A percentile compares a stretch with the other conserved stretches of the same genome.
Evolutionary conservation across 2,329 filamentous ascomycete genomes (phyloP).

Genomic region (Diaporthe citriasiana): DNA sequence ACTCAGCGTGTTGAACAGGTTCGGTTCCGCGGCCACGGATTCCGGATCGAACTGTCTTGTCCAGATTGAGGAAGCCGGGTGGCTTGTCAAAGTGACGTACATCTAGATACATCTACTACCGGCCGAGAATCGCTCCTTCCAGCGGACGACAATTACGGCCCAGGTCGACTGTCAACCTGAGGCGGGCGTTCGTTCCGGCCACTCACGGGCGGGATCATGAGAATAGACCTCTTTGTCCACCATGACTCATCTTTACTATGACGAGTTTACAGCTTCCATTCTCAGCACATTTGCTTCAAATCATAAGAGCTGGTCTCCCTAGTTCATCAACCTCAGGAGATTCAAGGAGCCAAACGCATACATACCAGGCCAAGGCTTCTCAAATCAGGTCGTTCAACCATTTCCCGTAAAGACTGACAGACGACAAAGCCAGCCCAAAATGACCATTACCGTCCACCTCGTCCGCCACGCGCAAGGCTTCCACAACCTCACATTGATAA

Average conservation of each 20-base stretch:
- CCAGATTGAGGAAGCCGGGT: neutral
- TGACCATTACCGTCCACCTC: constrained; percentile 72
- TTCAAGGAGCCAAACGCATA: neutral
- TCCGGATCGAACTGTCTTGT: neutral
- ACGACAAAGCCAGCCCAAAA: constrained; percentile 45
- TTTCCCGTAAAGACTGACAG: neutral
- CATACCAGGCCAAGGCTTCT: neutral
- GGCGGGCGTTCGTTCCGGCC: neutral
- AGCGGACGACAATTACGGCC: no score
- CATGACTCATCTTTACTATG: constrained; percentile 17
- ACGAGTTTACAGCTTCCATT: neutral
- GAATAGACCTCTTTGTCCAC: neutral
- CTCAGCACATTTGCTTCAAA: neutral
- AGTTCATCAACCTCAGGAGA: neutral
- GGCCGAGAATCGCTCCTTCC: neutral
- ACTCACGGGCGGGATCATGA: constrained; percentile 3
- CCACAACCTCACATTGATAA: constrained; percentile 81
- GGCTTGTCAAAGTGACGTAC: neutral
- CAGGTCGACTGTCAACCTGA: constrained; percentile 20
- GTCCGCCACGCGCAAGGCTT: constrained; percentile 83
- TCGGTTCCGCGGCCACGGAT: neutral
- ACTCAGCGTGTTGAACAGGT: neutral
- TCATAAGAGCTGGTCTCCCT: neutral
- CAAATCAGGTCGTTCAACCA: neutral
- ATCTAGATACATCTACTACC: neutral